Conservation (phyloP, 2,329 filamentous ascomycete species). For the Aureobasidium sp. region DNA sequence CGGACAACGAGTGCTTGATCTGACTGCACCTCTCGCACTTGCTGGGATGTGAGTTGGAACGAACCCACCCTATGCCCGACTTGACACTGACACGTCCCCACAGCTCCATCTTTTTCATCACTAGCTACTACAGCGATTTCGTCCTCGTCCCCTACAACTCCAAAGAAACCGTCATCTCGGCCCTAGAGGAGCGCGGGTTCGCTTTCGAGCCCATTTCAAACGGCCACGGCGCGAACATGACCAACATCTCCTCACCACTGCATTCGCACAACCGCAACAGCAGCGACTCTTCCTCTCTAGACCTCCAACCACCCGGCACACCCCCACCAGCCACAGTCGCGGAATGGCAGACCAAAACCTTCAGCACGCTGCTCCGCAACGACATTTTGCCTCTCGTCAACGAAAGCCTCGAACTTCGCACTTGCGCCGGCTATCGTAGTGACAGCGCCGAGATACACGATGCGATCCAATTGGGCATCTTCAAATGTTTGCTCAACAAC, state of each 20-base stretch:
- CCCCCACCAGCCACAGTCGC: slow-evolving; percentile 70
- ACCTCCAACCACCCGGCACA: slow-evolving; percentile 52
- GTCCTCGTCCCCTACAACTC: slow-evolving; percentile 79
- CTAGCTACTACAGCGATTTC: slow-evolving; percentile 96
- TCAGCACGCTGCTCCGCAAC: slow-evolving; percentile 71
- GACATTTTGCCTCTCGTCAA: slow-evolving; percentile 68
- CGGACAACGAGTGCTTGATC: slow-evolving; percentile 80
- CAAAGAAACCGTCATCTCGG: slow-evolving; percentile 65
- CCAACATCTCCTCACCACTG: slow-evolving; percentile 50
- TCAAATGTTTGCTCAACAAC: slow-evolving; percentile 41
- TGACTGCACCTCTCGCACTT: slow-evolving; percentile 83
- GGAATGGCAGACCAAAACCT: slow-evolving; percentile 77
- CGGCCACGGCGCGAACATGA: slow-evolving; percentile 40
- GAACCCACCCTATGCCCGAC: neutral
- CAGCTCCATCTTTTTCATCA: slow-evolving; percentile 93
- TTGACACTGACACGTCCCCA: neutral
- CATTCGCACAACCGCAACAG: slow-evolving; percentile 43
- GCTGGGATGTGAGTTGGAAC: slow-evolving; percentile 66
- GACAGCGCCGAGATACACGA: slow-evolving; percentile 36
- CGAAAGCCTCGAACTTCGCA: slow-evolving; percentile 62
- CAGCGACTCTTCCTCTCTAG: slow-evolving; percentile 38
- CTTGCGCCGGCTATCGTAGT: slow-evolving; percentile 61
- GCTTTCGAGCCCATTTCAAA: slow-evolving; percentile 63
- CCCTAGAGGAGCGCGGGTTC: slow-evolving; percentile 73
- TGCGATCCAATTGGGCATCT: slow-evolving; percentile 41